phyloP scores from a whole-genome alignment of 345 rosid species.

The Gossypium raimondii region DNA sequence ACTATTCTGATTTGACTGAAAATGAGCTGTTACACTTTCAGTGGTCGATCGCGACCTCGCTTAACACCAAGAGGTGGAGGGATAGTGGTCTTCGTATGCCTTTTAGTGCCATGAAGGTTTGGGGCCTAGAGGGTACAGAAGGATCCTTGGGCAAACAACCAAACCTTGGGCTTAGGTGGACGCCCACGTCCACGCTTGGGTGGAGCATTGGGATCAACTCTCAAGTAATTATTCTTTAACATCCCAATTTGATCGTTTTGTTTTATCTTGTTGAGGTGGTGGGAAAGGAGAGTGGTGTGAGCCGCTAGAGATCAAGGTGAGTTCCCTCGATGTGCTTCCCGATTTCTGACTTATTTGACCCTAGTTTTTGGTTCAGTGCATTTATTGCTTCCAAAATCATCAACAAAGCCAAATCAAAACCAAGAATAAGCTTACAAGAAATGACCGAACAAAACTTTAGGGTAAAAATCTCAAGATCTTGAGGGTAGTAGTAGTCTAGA shows the following conservation, averaged over 20 bases:
- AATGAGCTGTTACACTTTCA: slow-evolving; percentile 44
- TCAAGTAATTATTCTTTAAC: slow-evolving; percentile 73
- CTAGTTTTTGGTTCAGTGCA: slow-evolving; percentile 40
- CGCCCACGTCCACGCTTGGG: slow-evolving; percentile 91
- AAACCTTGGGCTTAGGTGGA: slow-evolving; percentile 60
- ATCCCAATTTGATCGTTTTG: slow-evolving; percentile 50
- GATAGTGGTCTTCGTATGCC: slow-evolving; percentile 5
- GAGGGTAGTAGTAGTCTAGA: slow-evolving; percentile 21
- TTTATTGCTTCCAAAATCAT: slow-evolving; percentile 78
- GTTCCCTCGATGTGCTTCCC: slow-evolving; percentile 55
- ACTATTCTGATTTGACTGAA: too few species aligned
- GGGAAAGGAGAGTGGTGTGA: slow-evolving; percentile 52
- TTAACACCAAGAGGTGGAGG: slow-evolving; percentile 22
- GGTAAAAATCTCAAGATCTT: too few species aligned
- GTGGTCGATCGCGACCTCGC: slow-evolving; percentile 78
- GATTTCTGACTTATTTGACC: slow-evolving; percentile 60
- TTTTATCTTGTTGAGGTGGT: slow-evolving; percentile 69
- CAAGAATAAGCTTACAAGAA: neutral
- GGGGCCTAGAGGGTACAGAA: slow-evolving; percentile 27
- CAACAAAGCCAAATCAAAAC: slow-evolving; percentile 23
- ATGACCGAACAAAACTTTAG: neutral
- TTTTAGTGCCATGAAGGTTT: slow-evolving; percentile 27
- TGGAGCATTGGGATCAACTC: slow-evolving; percentile 67
- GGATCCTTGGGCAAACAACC: slow-evolving; percentile 80
- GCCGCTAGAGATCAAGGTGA: slow-evolving; percentile 50